Base-by-base conservation (phyloP, 73 alveolate species). In the Paramecium sexaurelia region DNA sequence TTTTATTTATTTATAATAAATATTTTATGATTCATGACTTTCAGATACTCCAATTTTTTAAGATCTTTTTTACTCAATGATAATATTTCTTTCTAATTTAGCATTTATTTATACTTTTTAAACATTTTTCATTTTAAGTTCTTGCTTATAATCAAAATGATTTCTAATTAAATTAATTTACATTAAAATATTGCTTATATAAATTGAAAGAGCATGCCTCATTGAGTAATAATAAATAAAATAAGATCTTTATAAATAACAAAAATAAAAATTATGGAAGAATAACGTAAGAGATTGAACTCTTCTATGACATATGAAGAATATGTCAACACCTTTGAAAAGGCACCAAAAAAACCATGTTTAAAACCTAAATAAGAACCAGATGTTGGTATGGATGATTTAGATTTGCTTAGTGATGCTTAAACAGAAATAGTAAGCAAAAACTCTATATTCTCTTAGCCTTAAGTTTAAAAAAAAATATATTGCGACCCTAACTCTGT, bases 301-400 rank as follows among this genome's bases (percentile, higher is more conserved):
- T 78, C 90, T 26, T 78, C 90, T 11, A 78, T 78, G 90, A 78
- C 90, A 0, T 78, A 78, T 78, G 90, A 78, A 39, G 90, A 78
- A 43, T 78, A 78, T 33, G 55, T 78, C 1, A 78, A 24, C 51
- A 43, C 90, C 19, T 78, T 40, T 45, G 90, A 78, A 15, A 78
- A 43, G 32, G 90, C 90, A 24, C 90, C 90, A 22, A 39, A 39
- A 39, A 78, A 78, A 20, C 90, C 90, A n/a, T 41, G 51, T 22
- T 40, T 40, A 11, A 78, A 78, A 20, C 90, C 90, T 19, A 39
- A 41, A 26, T 43, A 78, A 78, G 71, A 37, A 17, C 90, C 90
- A 22, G 68, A 78, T 39, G n/a, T 78, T 37, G 68, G 27, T 11
- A 41, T 78, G 90, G 90, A 78, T 8, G 90, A 78, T 20, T n/a